These are phyloP conservation scores for Arthrobotrys megalospora DNA, from an alignment of 2,329 filamentous ascomycete species.

Conservation along the genomic window DNA sequence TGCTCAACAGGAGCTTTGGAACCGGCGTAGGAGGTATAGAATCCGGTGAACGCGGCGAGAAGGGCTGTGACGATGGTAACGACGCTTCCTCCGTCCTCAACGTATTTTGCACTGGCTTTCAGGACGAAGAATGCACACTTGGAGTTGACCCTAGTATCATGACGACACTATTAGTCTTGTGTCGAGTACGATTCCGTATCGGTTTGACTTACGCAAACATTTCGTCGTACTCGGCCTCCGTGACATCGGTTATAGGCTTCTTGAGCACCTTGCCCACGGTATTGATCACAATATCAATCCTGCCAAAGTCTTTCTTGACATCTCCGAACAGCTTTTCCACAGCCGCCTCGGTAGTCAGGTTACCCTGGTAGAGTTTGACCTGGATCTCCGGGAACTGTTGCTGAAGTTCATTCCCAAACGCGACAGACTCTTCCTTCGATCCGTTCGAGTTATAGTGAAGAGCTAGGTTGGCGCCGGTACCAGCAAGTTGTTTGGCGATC, in stretches of 20 bases:
- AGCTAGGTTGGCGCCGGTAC: constrained; percentile 3
- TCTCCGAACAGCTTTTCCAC: background rate
- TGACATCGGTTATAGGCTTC: background rate
- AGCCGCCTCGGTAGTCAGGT: background rate
- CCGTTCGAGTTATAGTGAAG: constrained; percentile 13
- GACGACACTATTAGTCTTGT: background rate
- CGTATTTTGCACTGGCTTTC: background rate
- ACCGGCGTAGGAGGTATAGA: constrained; percentile 14
- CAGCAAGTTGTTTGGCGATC: background rate
- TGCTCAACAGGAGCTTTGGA: constrained; percentile 9
- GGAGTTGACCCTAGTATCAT: background rate
- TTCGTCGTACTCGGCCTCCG: constrained; percentile 14
- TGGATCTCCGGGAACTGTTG: background rate
- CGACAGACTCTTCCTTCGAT: background rate
- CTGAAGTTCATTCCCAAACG: background rate
- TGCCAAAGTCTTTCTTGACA: constrained; percentile 3
- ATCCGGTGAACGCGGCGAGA: constrained; percentile 7
- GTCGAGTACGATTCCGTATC: background rate
- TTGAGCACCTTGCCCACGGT: constrained; percentile 6
- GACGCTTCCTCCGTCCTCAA: constrained; percentile 2
- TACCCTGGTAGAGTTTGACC: constrained; percentile 3
- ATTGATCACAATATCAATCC: constrained; percentile 13
- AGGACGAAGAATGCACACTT: constrained; percentile 7
- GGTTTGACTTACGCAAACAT: constrained; percentile 18
- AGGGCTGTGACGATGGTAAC: constrained; percentile 11